Base-by-base conservation (phyloP, 2,329 filamentous ascomycete species). In the Aureobasidium sp. region DNA sequence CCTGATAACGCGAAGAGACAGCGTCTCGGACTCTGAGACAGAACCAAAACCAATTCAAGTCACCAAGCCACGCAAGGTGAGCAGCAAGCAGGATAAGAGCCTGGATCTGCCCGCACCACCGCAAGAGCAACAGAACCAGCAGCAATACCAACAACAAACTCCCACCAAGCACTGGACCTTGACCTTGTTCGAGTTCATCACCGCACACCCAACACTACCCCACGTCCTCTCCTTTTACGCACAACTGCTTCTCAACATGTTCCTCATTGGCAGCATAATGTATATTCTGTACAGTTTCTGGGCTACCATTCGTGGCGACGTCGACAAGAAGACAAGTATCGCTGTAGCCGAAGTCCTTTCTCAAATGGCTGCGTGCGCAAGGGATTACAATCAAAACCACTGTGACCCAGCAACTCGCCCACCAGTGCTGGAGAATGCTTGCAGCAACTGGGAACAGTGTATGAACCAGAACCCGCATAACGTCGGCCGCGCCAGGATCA, bases 401-500 rank as follows among this genome's bases (percentile, higher is more conserved):
- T 99, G 94, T 73, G 83, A 81, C 1, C 83, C 81, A 0, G 80
- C 82, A 2, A 82, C 82, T 20, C 82, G 88, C 15, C 76, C 88
- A 3, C 93, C 92, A 0, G 90, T 89, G 0, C 79, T 97, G 68
- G 83, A 88, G 64, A 76, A 76, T 0, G 78, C 88, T 4, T 99
- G 94, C 73, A 83, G 86, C 37, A 84, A 87, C 65, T 97, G 93
- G 93, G 86, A 88, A 66, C 79, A 84, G 36, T 97, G 94, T 75
- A 96, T 96, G 90, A 86, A 87, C 66, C 85, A 87, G 66, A 90
- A 97, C 70, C 87, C 91, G 0, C 81, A 86, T 48, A 85, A 85
- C 62, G 85, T 96, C 62, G 91, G 90, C 67, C 82, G 87, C 41
- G 88, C 93, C 45, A 88, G 87, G 69, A 85, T 96, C 42, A 90